phyloP scores from a whole-genome alignment of 75 land plant genomes.

The Larix kaempferi region DNA sequence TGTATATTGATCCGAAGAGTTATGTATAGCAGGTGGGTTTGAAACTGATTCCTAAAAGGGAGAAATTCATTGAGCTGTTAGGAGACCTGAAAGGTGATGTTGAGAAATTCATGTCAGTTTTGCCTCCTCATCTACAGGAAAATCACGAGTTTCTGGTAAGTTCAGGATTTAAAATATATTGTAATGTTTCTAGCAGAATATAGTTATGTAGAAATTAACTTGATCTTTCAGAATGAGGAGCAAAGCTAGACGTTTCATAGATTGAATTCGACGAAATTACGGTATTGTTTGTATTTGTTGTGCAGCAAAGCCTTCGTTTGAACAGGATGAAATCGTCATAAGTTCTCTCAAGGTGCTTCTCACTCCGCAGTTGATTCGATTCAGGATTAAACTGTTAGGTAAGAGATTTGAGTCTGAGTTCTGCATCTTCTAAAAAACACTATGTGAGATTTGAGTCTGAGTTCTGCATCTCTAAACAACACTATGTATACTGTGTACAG shows the following conservation, averaged over 20 bases:
- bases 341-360: too few species aligned
- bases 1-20: too few species aligned
- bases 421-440: too few species aligned
- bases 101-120: not conserved
- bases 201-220: not conserved
- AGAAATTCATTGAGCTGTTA: not conserved
- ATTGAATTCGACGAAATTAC: not conserved
- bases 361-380: too few species aligned
- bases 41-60: constrained; percentile 1
- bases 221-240: not conserved
- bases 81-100: not conserved
- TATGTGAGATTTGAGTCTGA: too few species aligned
- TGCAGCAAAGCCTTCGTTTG: constrained; percentile 7
- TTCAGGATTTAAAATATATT: not conserved
- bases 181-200: not conserved
- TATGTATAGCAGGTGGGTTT: not conserved
- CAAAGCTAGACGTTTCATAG: not conserved
- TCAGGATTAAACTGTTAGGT: too few species aligned
- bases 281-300: not conserved
- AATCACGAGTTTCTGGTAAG: not conserved
- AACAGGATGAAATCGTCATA: constrained; percentile 7
- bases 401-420: too few species aligned
- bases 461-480: too few species aligned
- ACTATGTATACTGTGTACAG: too few species aligned
- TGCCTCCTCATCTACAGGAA: constrained; percentile 3